These are phyloP conservation scores for Penicillium daleae DNA, from an alignment of 495 filamentous ascomycete genomes.

Conservation along the genomic window DNA sequence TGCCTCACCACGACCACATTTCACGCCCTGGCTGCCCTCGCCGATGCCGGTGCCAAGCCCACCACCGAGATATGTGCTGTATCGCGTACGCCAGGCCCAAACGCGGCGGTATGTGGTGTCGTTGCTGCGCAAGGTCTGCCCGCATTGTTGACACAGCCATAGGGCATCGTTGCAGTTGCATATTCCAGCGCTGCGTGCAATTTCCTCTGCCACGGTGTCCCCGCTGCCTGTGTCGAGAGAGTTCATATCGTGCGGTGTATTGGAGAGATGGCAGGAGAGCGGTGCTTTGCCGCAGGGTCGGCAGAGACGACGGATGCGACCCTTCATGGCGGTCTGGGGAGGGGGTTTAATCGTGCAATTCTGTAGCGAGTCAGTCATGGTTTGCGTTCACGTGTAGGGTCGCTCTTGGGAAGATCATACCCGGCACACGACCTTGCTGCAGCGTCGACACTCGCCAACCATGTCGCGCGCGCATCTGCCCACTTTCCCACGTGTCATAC, in stretches of 20 bases:
- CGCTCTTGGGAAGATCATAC: slow-evolving; percentile 44
- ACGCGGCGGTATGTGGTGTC: slow-evolving; percentile 79
- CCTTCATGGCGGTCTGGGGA: slow-evolving; percentile 58
- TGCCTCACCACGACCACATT: slow-evolving; percentile 70
- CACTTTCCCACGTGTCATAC: slow-evolving; percentile 65
- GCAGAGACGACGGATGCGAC: slow-evolving; percentile 80
- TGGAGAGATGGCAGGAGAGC: slow-evolving; percentile 43
- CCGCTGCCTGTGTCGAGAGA: not conserved
- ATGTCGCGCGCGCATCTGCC: slow-evolving; percentile 81
- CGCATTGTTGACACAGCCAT: slow-evolving; percentile 84
- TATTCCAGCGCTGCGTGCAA: slow-evolving; percentile 56
- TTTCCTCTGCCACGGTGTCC: slow-evolving; percentile 31
- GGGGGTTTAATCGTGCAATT: slow-evolving; percentile 86
- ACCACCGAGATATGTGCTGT: slow-evolving; percentile 71
- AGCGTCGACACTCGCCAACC: slow-evolving; percentile 80
- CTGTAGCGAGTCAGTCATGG: slow-evolving; percentile 43
- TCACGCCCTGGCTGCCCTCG: slow-evolving; percentile 83
- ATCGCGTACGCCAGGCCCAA: slow-evolving; percentile 89
- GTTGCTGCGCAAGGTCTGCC: slow-evolving; percentile 63
- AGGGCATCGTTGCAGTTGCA: slow-evolving; percentile 70
- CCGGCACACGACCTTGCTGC: slow-evolving; percentile 75
- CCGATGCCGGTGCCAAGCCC: slow-evolving; percentile 85
- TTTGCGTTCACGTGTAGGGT: not conserved
- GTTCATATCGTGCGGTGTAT: slow-evolving; percentile 9
- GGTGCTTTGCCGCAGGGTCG: slow-evolving; percentile 69